Evolutionary conservation across 2,329 filamentous ascomycete species (phyloP).

Genomic region (Diaporthe ilicicola): DNA sequence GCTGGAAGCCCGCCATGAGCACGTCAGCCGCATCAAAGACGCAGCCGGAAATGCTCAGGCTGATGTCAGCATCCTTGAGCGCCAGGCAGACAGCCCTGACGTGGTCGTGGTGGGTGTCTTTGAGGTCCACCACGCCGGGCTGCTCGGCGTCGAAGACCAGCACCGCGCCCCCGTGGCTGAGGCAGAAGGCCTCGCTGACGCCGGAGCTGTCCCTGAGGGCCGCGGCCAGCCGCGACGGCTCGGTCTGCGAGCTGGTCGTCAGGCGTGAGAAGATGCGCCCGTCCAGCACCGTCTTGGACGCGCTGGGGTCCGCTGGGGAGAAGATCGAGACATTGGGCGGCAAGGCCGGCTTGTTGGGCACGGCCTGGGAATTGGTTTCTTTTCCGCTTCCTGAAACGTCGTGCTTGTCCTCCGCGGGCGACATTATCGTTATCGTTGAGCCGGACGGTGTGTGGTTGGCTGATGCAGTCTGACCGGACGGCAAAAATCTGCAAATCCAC

Average conservation of each 20-base stretch:
- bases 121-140: constrained; percentile 26
- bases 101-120: constrained; percentile 37
- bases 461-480: neutral
- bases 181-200: constrained; percentile 33
- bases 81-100: constrained; percentile 37
- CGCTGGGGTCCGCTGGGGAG: constrained; percentile 27
- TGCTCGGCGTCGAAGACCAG: constrained; percentile 34
- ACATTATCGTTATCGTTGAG: constrained; percentile 22
- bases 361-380: neutral
- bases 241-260: constrained; percentile 33
- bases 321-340: constrained; percentile 38
- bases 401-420: neutral
- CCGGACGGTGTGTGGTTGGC: neutral
- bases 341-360: constrained; percentile 20
- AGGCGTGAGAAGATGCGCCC: constrained; percentile 36
- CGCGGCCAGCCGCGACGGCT: constrained; percentile 28
- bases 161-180: constrained; percentile 33
- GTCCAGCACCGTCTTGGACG: constrained; percentile 31
- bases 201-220: constrained; percentile 24
- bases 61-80: constrained; percentile 36
- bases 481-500: constrained; percentile 1
- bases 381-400: neutral
- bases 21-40: constrained; percentile 34
- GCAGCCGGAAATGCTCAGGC: constrained; percentile 37
- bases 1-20: constrained; percentile 37